Evolutionary conservation across 805 yeast species (phyloP), one percentile per base, ranked within the genome.

Genomic region (Ogataea glucozyma): DNA sequence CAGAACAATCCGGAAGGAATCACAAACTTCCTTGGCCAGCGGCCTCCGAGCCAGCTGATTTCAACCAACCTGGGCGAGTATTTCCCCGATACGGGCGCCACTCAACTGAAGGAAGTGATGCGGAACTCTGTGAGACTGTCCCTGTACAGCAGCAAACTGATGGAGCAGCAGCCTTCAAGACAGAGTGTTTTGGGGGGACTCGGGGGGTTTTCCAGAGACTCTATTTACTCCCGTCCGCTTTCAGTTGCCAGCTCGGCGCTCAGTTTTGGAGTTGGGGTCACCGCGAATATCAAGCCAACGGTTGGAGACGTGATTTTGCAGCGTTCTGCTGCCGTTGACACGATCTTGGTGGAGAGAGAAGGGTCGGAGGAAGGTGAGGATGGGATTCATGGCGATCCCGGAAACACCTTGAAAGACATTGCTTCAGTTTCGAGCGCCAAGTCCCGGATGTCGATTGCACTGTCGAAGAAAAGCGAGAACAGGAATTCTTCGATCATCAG

Each of bases 31-130:
- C 83, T 83, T 62, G 95, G 95, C 18, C 96, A 88, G 62, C 73
- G 99, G 57, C 99, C 99, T 6, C 90, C 98, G 1, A 83, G 93
- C 46, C 95, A 88, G 58, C 75, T 90, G 53, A 93, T 91, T 47
- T 87, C 97, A 1, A 81, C 90, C 2, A 88, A 91, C 57, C 69
- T 91, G 50, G 83, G 89, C 2, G 96, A 90, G 49, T 91, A 87
- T 62, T 93, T 93, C 71, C 99, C 99, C 0, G 84, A 82, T 29
- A 82, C 95, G 0, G 82, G 79, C 18, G 76, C 80, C 39, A 72
- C 75, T 33, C 83, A 83, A 44, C 72, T 93, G 48, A 85, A 85
- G 47, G 81, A 83, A 43, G 90, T 96, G 2, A 77, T 90, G 33
- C 69, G 95, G 16, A 89, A 88, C 58, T 86, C 97, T 4, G 88